phyloP scores from a whole-genome alignment of 495 filamentous ascomycete genomes.

The Massariosphaeria phaeospora region DNA sequence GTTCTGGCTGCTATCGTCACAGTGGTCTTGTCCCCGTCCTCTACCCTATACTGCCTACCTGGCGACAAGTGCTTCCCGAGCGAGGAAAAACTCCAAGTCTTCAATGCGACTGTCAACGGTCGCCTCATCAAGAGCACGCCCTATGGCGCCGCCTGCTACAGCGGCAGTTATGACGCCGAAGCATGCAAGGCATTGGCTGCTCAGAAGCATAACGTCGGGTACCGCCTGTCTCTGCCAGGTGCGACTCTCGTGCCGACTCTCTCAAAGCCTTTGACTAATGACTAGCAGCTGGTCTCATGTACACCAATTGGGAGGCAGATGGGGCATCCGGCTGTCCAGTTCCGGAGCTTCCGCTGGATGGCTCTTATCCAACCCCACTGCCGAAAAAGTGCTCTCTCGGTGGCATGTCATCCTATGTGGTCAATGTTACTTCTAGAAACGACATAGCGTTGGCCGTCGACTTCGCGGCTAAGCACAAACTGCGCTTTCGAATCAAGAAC shows the following conservation, averaged over 20 bases:
- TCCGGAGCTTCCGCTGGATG: constrained; percentile 54
- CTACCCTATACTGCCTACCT: no score
- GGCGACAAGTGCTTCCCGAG: constrained; percentile 3
- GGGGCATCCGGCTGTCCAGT: constrained; percentile 41
- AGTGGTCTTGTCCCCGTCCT: no score
- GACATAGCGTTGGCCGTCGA: constrained; percentile 49
- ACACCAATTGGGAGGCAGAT: constrained; percentile 55
- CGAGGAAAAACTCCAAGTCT: background rate
- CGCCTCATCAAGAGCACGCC: background rate
- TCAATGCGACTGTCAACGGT: constrained; percentile 1
- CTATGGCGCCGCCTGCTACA: background rate
- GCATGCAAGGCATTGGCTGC: no score
- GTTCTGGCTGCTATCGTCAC: no score
- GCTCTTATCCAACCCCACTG: no score
- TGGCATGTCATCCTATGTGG: constrained; percentile 52
- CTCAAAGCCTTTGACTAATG: background rate
- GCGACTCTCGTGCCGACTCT: no score
- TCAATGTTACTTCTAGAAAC: constrained; percentile 42
- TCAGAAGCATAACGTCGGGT: no score
- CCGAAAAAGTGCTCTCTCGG: no score
- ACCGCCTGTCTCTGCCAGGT: no score
- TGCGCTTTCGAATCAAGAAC: constrained; percentile 15
- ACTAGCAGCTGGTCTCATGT: constrained; percentile 43
- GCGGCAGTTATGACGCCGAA: background rate
- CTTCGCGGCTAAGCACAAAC: constrained; percentile 41